A percentile compares a stretch with the other conserved stretches of the same genome.
Evolutionary conservation across 768 basidiomycete species (phyloP).

Genomic region (Boletus vermiculosoides): DNA sequence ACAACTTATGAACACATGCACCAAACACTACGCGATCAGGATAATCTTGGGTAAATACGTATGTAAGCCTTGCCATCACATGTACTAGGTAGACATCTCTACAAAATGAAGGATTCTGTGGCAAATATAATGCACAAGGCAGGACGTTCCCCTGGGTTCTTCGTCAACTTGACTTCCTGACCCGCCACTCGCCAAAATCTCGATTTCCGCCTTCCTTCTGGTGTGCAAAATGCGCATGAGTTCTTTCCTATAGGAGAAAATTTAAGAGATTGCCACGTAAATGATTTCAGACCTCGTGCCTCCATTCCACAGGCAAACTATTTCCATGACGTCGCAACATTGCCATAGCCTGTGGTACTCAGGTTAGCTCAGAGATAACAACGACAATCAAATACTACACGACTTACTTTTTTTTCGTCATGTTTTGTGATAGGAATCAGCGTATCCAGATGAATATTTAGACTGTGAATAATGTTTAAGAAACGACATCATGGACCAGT

Average conservation of each 20-base stretch:
- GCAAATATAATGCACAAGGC: slow-evolving; percentile 28
- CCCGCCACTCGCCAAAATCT: slow-evolving; percentile 46
- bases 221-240: slow-evolving; percentile 75
- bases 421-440: slow-evolving; percentile 67
- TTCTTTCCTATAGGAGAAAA: slow-evolving; percentile 57
- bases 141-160: slow-evolving; percentile 11
- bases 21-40: not conserved
- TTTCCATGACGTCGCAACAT: slow-evolving; percentile 50
- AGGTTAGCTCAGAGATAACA: not conserved
- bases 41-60: not conserved
- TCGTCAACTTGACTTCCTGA: slow-evolving; percentile 2
- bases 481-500: not conserved
- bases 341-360: slow-evolving; percentile 56
- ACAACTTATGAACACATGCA: not conserved
- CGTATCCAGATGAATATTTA: slow-evolving; percentile 56
- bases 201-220: slow-evolving; percentile 92
- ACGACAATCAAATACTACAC: not conserved
- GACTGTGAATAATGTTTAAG: slow-evolving; percentile 37
- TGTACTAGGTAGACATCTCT: too few relatives aligned
- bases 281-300: slow-evolving; percentile 40
- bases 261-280: not conserved
- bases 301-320: slow-evolving; percentile 62
- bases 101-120: slow-evolving; percentile 26
- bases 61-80: too few relatives aligned
- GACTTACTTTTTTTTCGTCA: slow-evolving; percentile 72